Evolutionary conservation across 352 stramenopile species (phyloP).

Genomic region (Phytophthora pini): DNA sequence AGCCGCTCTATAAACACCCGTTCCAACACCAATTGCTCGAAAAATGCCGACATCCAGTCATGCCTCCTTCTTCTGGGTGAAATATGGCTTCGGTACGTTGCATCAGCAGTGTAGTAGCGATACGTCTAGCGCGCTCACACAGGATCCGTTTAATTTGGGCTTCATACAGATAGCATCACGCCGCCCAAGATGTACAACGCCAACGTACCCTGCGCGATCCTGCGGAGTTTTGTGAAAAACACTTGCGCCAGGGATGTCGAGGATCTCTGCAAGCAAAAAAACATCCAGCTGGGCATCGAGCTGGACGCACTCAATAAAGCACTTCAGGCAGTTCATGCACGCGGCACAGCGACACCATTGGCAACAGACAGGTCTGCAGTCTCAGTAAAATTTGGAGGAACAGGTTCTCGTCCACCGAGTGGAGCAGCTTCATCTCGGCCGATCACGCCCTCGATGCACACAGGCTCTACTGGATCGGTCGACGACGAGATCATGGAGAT

Average conservation of each 20-base stretch:
- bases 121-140: not conserved
- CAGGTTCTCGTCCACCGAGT: constrained; percentile 28
- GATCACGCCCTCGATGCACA: constrained; percentile 22
- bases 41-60: constrained; percentile 19
- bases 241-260: constrained; percentile 72
- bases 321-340: constrained; percentile 17
- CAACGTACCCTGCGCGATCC: constrained; percentile 73
- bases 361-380: constrained; percentile 4
- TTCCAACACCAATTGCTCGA: not conserved
- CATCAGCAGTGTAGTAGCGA: too few relatives aligned
- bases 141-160: not conserved
- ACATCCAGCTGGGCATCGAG: constrained; percentile 78
- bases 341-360: constrained; percentile 16
- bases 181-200: constrained; percentile 80
- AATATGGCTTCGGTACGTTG: constrained; percentile 81
- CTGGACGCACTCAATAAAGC: constrained; percentile 62
- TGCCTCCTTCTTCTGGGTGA: constrained; percentile 74
- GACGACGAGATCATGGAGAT: constrained; percentile 36
- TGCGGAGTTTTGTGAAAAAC: constrained; percentile 76
- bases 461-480: constrained; percentile 1
- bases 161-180: constrained; percentile 49
- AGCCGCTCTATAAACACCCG: constrained; percentile 3
- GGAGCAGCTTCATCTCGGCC: constrained; percentile 18
- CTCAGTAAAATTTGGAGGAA: constrained; percentile 6
- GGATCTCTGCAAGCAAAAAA: constrained; percentile 79